Evolutionary conservation across 129 eudicot genomes (phyloP), one percentile per base, ranked within the genome.

Genomic region (Saussurea involucrata): DNA sequence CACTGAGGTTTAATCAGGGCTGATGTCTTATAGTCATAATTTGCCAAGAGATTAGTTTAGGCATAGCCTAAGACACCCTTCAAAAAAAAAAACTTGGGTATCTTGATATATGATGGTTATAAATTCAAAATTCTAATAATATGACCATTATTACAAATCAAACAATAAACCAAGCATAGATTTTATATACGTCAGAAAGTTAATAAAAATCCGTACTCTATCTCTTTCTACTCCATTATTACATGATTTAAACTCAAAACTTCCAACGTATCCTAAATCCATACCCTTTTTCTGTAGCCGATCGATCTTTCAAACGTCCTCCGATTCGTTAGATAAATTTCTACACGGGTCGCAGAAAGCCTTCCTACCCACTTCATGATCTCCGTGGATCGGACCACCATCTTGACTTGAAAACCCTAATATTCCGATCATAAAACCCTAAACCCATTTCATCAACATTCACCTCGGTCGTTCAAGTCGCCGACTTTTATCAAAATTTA

Each of bases 371-470:
- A 37, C 55, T 24, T 33, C 15, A 0, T 8, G 28, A 69, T 71
- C 36, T 71, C 53, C 24, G 13, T 27, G 29, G 29, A 27, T 4
- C 44, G 6, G 17, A 67, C 36, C 74, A 69, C 13, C 74, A 12
- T 40, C 57, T 28, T 22, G 22, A 34, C 72, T 68, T 34, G 74
- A 40, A 53, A 22, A 49, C 61, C 3, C 15, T 72, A 18, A 72
- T 72, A 44, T 49, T 72, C 66, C 28, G 20, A 18, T 72, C 66
- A 28, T 53, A 57, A 57, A 37, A 73, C 61, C 68, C 76, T 53
- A 55, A 53, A 53, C 4, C 66, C 28, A 2, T 15, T 22, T 22
- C 63, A 6, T 24, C 58, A 70, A 70, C 42, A 27, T 15, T 17
- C 60, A 17, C 60, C 8, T 49, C 22, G 0, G 20, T 17, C 22